Evolutionary conservation across 2,329 filamentous ascomycete genomes (phyloP), one percentile per base, ranked within the genome.

Genomic region (Trichoderma polysporum): DNA sequence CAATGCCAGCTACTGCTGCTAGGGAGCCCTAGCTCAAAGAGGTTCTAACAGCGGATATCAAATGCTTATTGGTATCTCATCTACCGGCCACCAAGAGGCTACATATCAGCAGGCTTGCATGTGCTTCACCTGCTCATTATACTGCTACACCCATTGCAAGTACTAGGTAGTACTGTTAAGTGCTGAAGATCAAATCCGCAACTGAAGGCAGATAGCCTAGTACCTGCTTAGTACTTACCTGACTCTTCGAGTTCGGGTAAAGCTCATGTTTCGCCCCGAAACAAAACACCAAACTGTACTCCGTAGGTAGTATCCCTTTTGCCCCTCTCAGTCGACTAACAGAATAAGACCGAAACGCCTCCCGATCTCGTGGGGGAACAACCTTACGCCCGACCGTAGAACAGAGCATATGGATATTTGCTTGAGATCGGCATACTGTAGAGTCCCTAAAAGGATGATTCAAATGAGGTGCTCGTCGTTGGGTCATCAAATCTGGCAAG

Each of bases 311-410:
- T 17, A 47, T 22, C 27, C 6, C 35, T 7, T 22, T 57, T 41
- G 35, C 56, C 49, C 58, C 57, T 47, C 59, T 33, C 49, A 31
- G 13, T 49, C 49, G 15, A 31, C 60, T 54, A 61, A n/a, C 15
- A 25, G 25, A 56, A 29, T 64, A 64, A 56, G 61, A 47, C 61
- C 61, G 61, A 64, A 64, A 33, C 39, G 61, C 15, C 50, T 25
- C 50, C 61, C 37, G 50, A 64, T 64, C 37, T 56, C 53, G 60
- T 64, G 60, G 60, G 60, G 60, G 35, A 49, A 12, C 33, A 60
- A 31, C 57, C 31, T 50, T 31, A 50, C 41, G 56, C 54, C 19
- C 54, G 17, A 6, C 35, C 25, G 17, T 12, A 13, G 13, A 47
- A 60, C 58, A 45, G 45, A 52, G 45, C 22, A 9, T 17, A 17